Base-by-base conservation (phyloP, 1,284 basidiomycete species). In the Puccinia coronata region DNA sequence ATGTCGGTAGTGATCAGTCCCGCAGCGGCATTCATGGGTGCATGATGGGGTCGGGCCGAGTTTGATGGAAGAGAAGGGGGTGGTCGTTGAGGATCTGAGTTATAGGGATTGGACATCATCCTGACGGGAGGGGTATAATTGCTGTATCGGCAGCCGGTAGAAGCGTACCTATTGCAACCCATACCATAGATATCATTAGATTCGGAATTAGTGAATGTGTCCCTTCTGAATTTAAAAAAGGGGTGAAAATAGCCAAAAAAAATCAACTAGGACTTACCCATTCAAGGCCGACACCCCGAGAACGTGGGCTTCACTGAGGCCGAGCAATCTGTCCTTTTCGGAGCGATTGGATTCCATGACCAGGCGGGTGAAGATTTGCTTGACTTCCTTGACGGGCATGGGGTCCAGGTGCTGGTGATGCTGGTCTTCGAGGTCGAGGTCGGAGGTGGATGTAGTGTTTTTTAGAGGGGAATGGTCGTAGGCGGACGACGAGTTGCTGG, bases 341-440 rank as follows among this genome's bases (percentile, higher is more conserved):
- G 67, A 71, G 49, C 78, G 20, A 39, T 80, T 57, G n/a, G 78
- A 80, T 72, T 80, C 78, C 25, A 72, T 72, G 20, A 80, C 78
- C 55, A 80, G 51, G 18, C 55, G 43, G 59, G 72, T 80, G 31
- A 80, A 80, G 18, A 80, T 41, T 63, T 80, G 55, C 20, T 80
- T 80, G 16, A 80, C 39, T 63, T 80, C 69, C 36, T 80, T 57
- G 69, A 80, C 78, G 34, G 31, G 36, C 78, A 80, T 72, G 20
- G 78, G 78, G 5, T 63, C 49, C 1, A n/a, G 49, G 2, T 57
- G 23, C 16, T 69, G 36, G 31, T 63, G 61, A n/a, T 41, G 36
- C 41, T 70, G 39, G 11, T 72, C 63, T 31, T 72, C 57, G 6
- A 51, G 43, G 69, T 67, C 43, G 47, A 51, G 8, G 18, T 49